These are phyloP conservation scores for Cornus kousa DNA, from an alignment of 148 eudicot genomes.

Conservation along the genomic window DNA sequence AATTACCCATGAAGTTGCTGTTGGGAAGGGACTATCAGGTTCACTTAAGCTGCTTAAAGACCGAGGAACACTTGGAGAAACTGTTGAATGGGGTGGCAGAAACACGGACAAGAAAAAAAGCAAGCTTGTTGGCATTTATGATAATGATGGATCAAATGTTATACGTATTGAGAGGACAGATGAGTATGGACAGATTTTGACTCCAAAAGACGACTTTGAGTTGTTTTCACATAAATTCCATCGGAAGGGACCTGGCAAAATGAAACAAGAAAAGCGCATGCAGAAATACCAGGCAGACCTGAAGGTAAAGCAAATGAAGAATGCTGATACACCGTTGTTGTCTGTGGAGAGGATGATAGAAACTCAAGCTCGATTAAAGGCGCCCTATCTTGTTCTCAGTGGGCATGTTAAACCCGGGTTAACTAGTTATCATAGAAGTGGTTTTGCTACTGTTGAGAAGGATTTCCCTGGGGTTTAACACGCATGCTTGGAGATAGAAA, in stretches of 20 bases:
- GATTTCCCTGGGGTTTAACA: constrained; percentile 87
- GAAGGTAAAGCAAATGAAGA: constrained; percentile 87
- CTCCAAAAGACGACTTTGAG: constrained; percentile 95
- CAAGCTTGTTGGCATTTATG: constrained; percentile 81
- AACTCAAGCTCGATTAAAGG: constrained; percentile 68
- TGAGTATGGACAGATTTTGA: constrained; percentile 83
- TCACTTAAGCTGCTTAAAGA: constrained; percentile 74
- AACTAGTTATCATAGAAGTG: constrained; percentile 90
- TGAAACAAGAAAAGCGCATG: constrained; percentile 87
- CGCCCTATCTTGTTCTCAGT: constrained; percentile 90
- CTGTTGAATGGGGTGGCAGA: constrained; percentile 95
- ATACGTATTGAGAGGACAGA: constrained; percentile 88
- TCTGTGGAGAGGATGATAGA: constrained; percentile 96
- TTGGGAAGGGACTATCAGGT: constrained; percentile 88
- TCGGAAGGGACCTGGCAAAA: constrained; percentile 94
- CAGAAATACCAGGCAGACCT: constrained; percentile 77
- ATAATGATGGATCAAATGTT: constrained; percentile 57
- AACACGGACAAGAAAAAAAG: constrained; percentile 99
- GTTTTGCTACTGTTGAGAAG: constrained; percentile 92
- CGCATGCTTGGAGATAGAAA: constrained; percentile 98
- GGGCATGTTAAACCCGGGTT: constrained; percentile 97
- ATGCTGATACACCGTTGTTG: constrained; percentile 79
- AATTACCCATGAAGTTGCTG: constrained; percentile 77
- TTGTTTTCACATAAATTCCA: constrained; percentile 82
- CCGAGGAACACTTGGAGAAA: constrained; percentile 83